phyloP scores from a whole-genome alignment of 2,329 filamentous ascomycete genomes.

The Fusarium sp. region DNA sequence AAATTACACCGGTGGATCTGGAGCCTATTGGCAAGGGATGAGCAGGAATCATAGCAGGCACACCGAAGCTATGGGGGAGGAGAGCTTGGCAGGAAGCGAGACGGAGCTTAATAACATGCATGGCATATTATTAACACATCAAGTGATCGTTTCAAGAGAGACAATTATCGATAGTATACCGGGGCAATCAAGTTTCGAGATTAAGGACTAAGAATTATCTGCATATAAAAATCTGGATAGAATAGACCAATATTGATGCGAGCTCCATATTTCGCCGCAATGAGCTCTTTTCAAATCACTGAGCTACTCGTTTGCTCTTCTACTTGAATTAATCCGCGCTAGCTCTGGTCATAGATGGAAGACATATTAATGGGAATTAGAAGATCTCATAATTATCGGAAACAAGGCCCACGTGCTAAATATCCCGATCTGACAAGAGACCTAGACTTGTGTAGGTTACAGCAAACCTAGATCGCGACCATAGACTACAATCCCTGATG shows the following conservation, averaged over 20 bases:
- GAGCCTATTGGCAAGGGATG: not conserved
- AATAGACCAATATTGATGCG: not conserved
- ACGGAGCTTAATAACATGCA: not conserved
- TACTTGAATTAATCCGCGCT: no score
- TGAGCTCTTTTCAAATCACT: no score
- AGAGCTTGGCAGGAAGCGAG: not conserved
- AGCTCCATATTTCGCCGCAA: no score
- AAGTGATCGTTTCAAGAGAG: not conserved
- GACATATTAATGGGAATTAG: not conserved
- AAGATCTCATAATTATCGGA: not conserved
- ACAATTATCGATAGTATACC: not conserved
- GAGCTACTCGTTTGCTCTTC: no score
- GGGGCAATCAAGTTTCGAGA: no score
- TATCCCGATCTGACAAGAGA: not conserved
- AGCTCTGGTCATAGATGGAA: no score
- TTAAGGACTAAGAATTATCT: not conserved
- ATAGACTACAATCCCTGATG: no score
- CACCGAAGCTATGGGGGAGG: fast-evolving
- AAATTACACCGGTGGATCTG: fast-evolving
- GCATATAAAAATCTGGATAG: not conserved
- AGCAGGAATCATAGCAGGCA: not conserved
- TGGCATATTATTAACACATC: not conserved
- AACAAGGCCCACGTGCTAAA: not conserved
- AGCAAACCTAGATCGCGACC: no score
- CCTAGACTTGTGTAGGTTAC: no score